Conservation (phyloP, 2,329 filamentous ascomycete species). For the Fusarium miscanthi region DNA sequence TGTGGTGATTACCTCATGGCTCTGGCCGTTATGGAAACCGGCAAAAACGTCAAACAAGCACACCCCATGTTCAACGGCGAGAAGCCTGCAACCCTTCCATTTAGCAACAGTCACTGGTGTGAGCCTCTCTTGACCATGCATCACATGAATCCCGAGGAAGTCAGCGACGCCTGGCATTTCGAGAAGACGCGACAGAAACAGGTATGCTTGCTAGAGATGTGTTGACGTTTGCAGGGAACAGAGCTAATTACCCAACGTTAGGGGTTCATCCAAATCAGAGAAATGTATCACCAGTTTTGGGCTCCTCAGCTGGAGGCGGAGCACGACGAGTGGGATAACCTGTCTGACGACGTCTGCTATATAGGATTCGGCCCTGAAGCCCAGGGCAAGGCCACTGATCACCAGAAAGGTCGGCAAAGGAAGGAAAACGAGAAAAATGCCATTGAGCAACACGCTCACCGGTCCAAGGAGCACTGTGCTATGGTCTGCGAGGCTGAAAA, state of each 20-base stretch:
- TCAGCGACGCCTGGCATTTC: constrained; percentile 63
- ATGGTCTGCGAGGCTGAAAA: constrained; percentile 59
- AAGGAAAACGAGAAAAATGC: constrained; percentile 53
- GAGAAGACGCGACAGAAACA: constrained; percentile 60
- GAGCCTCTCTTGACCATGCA: constrained; percentile 69
- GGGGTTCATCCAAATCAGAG: constrained; percentile 58
- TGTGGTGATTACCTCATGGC: constrained; percentile 65
- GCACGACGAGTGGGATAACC: constrained; percentile 64
- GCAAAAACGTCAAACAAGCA: constrained; percentile 55
- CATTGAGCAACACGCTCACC: constrained; percentile 58
- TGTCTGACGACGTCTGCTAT: constrained; percentile 61
- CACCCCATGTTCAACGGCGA: constrained; percentile 68
- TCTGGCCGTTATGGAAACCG: constrained; percentile 59
- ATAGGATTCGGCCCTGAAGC: constrained; percentile 52
- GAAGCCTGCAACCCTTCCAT: constrained; percentile 63
- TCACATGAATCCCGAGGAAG: constrained; percentile 64
- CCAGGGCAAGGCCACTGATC: constrained; percentile 49
- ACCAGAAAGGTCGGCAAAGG: constrained; percentile 51
- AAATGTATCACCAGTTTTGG: constrained; percentile 63
- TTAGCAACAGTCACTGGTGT: constrained; percentile 63
- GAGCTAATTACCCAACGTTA: constrained; percentile 41
- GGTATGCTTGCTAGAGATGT: constrained; percentile 46
- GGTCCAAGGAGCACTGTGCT: constrained; percentile 59
- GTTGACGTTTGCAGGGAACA: no score
- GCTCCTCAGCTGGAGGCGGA: constrained; percentile 54